Evolutionary conservation across 148 eudicot species (phyloP).

Genomic region (Tetragonia tetragonoides): DNA sequence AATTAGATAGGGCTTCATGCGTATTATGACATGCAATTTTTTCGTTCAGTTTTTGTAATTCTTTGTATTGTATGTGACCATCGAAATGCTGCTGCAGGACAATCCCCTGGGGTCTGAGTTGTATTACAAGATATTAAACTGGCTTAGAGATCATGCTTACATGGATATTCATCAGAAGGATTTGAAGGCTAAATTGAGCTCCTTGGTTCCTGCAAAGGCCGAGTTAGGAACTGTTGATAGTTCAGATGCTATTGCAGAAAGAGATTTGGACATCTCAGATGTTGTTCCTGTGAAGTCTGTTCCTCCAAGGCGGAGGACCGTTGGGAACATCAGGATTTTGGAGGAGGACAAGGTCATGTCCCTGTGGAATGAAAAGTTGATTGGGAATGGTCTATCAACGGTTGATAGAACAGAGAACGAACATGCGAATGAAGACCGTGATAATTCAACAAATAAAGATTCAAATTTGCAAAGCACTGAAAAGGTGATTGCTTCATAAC

Average conservation of each 20-base stretch:
- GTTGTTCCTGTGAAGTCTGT: slow-evolving; percentile 71
- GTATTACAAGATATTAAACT: slow-evolving; percentile 49
- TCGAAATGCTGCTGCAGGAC: slow-evolving; percentile 42
- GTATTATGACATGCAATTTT: background rate
- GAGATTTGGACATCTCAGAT: slow-evolving; percentile 43
- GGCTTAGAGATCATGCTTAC: slow-evolving; percentile 65
- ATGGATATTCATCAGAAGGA: slow-evolving; percentile 48
- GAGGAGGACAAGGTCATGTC: slow-evolving; percentile 45
- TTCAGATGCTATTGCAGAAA: slow-evolving; percentile 37
- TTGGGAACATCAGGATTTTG: slow-evolving; percentile 49
- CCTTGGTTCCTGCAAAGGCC: slow-evolving; percentile 39
- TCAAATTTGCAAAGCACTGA: slow-evolving; percentile 33
- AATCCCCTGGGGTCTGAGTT: slow-evolving; percentile 55
- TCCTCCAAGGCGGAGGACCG: slow-evolving; percentile 74
- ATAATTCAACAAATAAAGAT: slow-evolving; percentile 28
- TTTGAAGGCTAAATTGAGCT: slow-evolving; percentile 44
- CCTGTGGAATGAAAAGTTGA: slow-evolving; percentile 30
- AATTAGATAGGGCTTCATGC: slow-evolving; percentile 11
- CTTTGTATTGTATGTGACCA: slow-evolving; percentile 13
- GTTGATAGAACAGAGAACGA: slow-evolving; percentile 26
- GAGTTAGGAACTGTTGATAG: slow-evolving; percentile 39
- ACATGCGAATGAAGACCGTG: slow-evolving; percentile 30
- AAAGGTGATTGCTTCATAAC: slow-evolving; percentile 43
- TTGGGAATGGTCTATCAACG: slow-evolving; percentile 32
- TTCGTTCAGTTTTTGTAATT: background rate